These are phyloP conservation scores for Penicillium sp. DNA, from an alignment of 2,329 filamentous ascomycete genomes.

Conservation along the genomic window DNA sequence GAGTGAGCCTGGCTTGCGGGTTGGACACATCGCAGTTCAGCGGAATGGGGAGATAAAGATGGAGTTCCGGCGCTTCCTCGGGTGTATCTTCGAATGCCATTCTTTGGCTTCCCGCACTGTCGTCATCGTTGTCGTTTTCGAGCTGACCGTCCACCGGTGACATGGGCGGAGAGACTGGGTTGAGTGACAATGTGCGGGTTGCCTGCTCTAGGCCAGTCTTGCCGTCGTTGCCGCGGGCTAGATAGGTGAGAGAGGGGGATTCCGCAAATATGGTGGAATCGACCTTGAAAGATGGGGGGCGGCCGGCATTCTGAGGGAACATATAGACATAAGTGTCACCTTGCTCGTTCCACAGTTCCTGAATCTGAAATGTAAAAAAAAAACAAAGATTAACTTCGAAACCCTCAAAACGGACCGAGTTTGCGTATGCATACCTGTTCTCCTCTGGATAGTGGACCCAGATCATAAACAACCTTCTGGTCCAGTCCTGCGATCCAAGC, in stretches of 20 bases:
- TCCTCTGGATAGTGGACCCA: constrained; percentile 51
- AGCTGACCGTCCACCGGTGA: constrained; percentile 32
- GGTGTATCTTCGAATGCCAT: constrained; percentile 49
- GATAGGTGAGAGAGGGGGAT: constrained; percentile 55
- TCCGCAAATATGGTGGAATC: constrained; percentile 60
- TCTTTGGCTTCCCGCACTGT: constrained; percentile 50
- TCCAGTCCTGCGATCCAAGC: constrained; percentile 62
- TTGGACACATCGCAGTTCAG: constrained; percentile 52
- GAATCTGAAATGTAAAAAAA: constrained; percentile 40
- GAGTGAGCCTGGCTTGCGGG: constrained; percentile 34
- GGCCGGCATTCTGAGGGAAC: constrained; percentile 57
- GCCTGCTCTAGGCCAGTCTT: constrained; percentile 40
- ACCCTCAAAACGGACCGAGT: no score
- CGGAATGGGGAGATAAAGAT: constrained; percentile 60
- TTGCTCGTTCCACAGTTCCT: constrained; percentile 62
- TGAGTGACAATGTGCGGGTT: constrained; percentile 34
- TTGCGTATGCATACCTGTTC: constrained; percentile 47
- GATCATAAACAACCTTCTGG: constrained; percentile 57
- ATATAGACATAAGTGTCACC: constrained; percentile 65
- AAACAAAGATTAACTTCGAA: background rate
- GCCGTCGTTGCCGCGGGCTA: constrained; percentile 55
- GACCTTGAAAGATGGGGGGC: constrained; percentile 61
- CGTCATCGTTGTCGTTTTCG: constrained; percentile 35
- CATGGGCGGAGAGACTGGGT: constrained; percentile 33
- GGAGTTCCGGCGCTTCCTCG: constrained; percentile 48